Evolutionary conservation across 2,329 filamentous ascomycete genomes (phyloP).

Genomic region (Thyridium curvatum): DNA sequence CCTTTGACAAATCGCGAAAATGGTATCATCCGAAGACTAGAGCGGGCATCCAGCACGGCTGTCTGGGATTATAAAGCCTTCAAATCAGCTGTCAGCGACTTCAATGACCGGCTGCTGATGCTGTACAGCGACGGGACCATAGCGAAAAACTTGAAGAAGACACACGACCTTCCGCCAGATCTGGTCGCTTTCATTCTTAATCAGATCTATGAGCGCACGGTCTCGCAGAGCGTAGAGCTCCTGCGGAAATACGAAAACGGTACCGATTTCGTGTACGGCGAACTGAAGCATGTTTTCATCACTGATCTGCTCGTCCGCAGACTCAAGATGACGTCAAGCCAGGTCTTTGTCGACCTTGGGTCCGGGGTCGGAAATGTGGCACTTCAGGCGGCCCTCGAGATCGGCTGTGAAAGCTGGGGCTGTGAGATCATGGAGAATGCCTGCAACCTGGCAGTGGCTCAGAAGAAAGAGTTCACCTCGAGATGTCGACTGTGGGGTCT

Average conservation of each 20-base stretch:
- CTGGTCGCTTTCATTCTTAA: constrained; percentile 75
- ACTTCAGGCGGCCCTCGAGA: constrained; percentile 85
- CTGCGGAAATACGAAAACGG: constrained; percentile 83
- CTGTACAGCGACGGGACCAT: constrained; percentile 67
- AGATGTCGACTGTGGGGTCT: constrained; percentile 88
- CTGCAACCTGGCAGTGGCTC: constrained; percentile 72
- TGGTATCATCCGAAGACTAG: constrained; percentile 71
- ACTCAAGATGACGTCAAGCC: constrained; percentile 70
- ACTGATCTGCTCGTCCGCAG: constrained; percentile 73
- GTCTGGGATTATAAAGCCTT: constrained; percentile 63
- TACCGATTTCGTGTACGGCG: constrained; percentile 90
- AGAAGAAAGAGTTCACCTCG: constrained; percentile 77
- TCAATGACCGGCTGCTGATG: constrained; percentile 64
- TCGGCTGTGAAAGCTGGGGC: constrained; percentile 91
- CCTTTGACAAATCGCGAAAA: constrained; percentile 65
- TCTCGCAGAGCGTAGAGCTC: constrained; percentile 80
- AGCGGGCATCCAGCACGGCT: constrained; percentile 64
- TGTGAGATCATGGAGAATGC: constrained; percentile 95
- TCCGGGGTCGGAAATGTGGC: constrained; percentile 96
- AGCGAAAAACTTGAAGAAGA: constrained; percentile 61
- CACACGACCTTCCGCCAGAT: constrained; percentile 63
- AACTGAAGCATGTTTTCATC: constrained; percentile 79
- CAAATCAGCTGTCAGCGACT: constrained; percentile 64
- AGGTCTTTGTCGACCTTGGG: constrained; percentile 90
- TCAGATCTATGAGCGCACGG: constrained; percentile 87